These are phyloP conservation scores for Vitis hybrid DNA, from an alignment of 177 flowering plant species.

Conservation along the genomic window DNA sequence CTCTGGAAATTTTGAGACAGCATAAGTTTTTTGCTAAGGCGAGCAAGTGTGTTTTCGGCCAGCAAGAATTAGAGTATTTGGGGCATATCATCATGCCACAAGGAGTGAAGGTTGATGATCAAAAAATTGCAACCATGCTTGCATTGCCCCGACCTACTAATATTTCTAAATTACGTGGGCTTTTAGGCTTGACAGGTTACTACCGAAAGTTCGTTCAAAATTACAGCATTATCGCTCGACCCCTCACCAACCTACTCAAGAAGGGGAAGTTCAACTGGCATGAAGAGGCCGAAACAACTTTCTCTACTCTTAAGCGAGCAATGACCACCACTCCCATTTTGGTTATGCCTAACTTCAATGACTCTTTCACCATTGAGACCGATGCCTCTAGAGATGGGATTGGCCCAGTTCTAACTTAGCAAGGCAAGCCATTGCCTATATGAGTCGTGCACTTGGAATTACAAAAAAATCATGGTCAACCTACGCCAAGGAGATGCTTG, in stretches of 20 bases:
- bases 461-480: not conserved
- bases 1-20: not conserved
- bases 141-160: conserved; percentile 14
- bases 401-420: not conserved
- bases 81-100: conserved; percentile 13
- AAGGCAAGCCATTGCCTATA: conserved; percentile 1
- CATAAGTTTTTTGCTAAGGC: conserved; percentile 7
- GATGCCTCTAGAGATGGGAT: not conserved
- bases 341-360: not conserved
- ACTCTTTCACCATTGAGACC: too few relatives aligned
- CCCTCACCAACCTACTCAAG: too few relatives aligned
- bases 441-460: not conserved
- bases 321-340: not conserved
- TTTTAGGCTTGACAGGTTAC: not conserved
- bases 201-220: too few relatives aligned
- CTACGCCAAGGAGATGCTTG: not conserved
- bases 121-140: conserved; percentile 4
- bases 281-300: too few relatives aligned
- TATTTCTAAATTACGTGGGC: conserved; percentile 7
- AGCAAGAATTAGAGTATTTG: conserved; percentile 3
- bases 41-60: conserved; percentile 15
- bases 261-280: too few relatives aligned
- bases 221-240: too few relatives aligned
- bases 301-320: too few relatives aligned
- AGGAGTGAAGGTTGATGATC: conserved; percentile 8